Percentiles rank a stretch among this genome's conserved stretches.
phyloP scores from a whole-genome alignment of 148 eudicot species.

The Rhododendron mucronatum region DNA sequence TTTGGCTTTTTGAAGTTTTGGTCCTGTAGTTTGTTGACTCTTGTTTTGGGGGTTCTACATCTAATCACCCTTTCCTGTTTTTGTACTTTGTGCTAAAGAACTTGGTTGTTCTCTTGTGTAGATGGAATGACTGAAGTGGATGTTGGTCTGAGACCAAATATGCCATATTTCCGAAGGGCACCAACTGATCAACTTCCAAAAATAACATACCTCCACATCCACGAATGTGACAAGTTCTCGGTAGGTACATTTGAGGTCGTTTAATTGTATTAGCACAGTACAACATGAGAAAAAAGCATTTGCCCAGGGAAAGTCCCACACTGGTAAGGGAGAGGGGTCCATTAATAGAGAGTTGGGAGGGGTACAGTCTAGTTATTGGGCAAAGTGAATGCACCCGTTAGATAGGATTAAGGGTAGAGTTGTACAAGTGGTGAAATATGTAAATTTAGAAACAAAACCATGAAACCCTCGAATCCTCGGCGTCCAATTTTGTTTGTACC shows the following conservation, averaged over 20 bases:
- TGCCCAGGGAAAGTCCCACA: not conserved
- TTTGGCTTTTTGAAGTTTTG: not conserved
- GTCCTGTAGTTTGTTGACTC: not conserved
- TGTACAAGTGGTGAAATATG: not conserved
- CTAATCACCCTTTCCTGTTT: not conserved
- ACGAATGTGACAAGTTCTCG: slow-evolving; percentile 70
- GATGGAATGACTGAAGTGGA: slow-evolving; percentile 60
- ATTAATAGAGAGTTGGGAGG: not conserved
- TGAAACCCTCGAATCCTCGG: not conserved
- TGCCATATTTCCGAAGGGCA: slow-evolving; percentile 53
- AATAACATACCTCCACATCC: slow-evolving; percentile 63
- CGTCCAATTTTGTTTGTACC: not conserved
- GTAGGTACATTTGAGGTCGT: slow-evolving; percentile 30
- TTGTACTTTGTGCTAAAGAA: slow-evolving; percentile 1
- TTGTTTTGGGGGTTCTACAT: not conserved
- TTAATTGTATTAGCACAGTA: not conserved
- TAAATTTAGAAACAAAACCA: not conserved
- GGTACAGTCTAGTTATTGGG: not conserved
- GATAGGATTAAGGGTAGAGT: not conserved
- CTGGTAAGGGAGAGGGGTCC: not conserved
- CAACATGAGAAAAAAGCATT: not conserved
- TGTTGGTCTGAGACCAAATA: slow-evolving; percentile 51
- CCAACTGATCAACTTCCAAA: slow-evolving; percentile 26
- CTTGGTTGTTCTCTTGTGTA: slow-evolving; percentile 16
- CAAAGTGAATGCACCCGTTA: not conserved